phyloP scores from a whole-genome alignment of 106 monocot genomes.

The Dendrobium huoshanense region DNA sequence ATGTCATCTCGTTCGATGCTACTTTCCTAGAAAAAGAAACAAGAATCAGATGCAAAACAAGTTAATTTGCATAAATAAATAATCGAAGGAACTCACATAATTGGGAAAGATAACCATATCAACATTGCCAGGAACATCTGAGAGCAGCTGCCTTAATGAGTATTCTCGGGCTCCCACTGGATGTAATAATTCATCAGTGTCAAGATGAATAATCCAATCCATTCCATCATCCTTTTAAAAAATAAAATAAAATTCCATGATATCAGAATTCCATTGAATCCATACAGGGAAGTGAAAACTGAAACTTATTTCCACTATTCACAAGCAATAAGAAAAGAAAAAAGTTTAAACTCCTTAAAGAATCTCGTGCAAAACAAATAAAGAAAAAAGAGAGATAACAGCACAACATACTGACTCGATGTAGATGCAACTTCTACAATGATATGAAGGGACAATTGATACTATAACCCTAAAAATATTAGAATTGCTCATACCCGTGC shows the following conservation, averaged over 20 bases:
- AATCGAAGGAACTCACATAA: slow-evolving; percentile 50
- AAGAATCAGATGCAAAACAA: not conserved
- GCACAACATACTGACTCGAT: not conserved
- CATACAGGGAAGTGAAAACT: not conserved
- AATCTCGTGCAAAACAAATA: not conserved
- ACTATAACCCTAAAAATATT: not conserved
- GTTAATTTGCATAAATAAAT: not conserved
- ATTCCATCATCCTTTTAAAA: slow-evolving; percentile 51
- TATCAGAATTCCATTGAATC: not conserved
- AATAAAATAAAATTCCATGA: not conserved
- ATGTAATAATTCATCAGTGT: slow-evolving; percentile 80
- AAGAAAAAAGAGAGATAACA: not conserved
- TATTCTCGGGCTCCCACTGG: slow-evolving; percentile 78
- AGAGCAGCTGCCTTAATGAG: slow-evolving; percentile 64
- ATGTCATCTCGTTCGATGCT: slow-evolving; percentile 79
- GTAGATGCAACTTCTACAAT: not conserved
- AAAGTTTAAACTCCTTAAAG: not conserved
- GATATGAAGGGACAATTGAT: not conserved
- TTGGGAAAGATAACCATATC: slow-evolving; percentile 96
- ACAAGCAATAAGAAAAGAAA: not conserved
- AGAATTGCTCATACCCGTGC: slow-evolving; percentile 55
- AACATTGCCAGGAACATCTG: slow-evolving; percentile 74
- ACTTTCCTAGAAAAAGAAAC: slow-evolving; percentile 58
- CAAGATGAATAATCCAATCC: slow-evolving; percentile 94
- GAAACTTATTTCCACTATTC: not conserved